These are phyloP conservation scores for Talaromyces stipitatus DNA, from an alignment of 495 filamentous ascomycete species.

Conservation along the genomic window DNA sequence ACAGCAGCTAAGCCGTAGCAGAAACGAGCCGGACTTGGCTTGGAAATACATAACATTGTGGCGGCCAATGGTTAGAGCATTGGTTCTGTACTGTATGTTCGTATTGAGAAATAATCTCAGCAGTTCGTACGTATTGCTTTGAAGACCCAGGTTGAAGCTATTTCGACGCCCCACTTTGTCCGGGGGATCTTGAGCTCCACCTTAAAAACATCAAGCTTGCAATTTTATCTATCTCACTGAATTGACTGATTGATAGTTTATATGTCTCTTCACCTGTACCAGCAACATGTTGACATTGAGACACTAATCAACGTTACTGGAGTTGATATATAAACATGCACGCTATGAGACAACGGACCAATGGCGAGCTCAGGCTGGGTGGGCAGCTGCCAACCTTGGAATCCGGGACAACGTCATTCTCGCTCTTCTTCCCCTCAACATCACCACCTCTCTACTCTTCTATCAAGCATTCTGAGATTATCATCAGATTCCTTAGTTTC, in stretches of 20 bases:
- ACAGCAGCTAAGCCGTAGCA: no score
- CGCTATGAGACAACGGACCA: neutral
- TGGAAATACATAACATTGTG: no score
- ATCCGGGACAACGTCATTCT: constrained; percentile 2
- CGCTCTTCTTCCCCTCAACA: neutral
- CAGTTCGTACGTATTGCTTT: no score
- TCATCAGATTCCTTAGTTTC: neutral
- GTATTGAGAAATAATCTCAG: no score
- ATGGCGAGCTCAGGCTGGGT: constrained; percentile 1
- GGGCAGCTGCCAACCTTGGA: constrained; percentile 4
- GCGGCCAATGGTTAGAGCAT: no score
- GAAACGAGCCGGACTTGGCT: no score
- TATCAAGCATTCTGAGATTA: neutral
- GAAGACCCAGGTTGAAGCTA: neutral
- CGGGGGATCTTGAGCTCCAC: neutral
- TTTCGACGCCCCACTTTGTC: neutral
- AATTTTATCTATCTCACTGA: no score
- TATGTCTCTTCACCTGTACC: neutral
- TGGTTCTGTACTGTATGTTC: no score
- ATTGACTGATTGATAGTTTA: neutral
- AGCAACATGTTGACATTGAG: no score
- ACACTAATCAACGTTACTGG: no score
- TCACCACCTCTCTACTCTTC: neutral
- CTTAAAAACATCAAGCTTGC: neutral
- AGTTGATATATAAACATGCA: neutral